Percentiles rank a stretch among this genome's conserved stretches.
Conservation (phyloP, 805 yeast species). For the Clavispora carvajalis region DNA sequence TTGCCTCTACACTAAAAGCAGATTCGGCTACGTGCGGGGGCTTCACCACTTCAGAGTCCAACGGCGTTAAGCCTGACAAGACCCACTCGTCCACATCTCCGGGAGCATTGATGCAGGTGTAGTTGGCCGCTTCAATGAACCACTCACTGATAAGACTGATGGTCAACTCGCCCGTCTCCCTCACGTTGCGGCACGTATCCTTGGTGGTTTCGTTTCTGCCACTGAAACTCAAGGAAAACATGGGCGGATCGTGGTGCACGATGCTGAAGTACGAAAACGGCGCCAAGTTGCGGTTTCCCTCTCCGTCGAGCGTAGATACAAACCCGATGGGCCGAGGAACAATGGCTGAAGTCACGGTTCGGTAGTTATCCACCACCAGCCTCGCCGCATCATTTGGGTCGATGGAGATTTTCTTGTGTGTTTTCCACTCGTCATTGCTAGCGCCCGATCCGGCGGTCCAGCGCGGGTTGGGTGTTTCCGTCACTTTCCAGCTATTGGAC, state of each 20-base stretch:
- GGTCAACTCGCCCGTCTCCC: slow-evolving; percentile 49
- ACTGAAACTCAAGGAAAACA: slow-evolving; percentile 48
- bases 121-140: slow-evolving; percentile 62
- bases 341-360: slow-evolving; percentile 45
- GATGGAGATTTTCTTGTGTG: slow-evolving; percentile 39
- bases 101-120: slow-evolving; percentile 44
- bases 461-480: slow-evolving; percentile 20
- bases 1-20: slow-evolving; percentile 55
- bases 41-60: slow-evolving; percentile 39
- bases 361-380: slow-evolving; percentile 42
- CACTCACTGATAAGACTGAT: slow-evolving; percentile 57
- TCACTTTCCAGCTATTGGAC: slow-evolving; percentile 12
- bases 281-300: slow-evolving; percentile 47
- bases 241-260: slow-evolving; percentile 52
- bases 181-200: slow-evolving; percentile 46
- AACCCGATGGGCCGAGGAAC: slow-evolving; percentile 61
- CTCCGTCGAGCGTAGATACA: slow-evolving; percentile 40
- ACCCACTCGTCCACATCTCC: slow-evolving; percentile 50
- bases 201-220: slow-evolving; percentile 34
- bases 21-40: slow-evolving; percentile 59
- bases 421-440: slow-evolving; percentile 37
- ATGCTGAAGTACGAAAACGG: slow-evolving; percentile 56
- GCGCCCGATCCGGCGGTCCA: slow-evolving; percentile 52
- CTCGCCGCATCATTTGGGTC: slow-evolving; percentile 43
- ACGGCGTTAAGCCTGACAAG: slow-evolving; percentile 47